Conservation (phyloP, 2,329 filamentous ascomycete species). For the Microthyrium microscopicum region DNA sequence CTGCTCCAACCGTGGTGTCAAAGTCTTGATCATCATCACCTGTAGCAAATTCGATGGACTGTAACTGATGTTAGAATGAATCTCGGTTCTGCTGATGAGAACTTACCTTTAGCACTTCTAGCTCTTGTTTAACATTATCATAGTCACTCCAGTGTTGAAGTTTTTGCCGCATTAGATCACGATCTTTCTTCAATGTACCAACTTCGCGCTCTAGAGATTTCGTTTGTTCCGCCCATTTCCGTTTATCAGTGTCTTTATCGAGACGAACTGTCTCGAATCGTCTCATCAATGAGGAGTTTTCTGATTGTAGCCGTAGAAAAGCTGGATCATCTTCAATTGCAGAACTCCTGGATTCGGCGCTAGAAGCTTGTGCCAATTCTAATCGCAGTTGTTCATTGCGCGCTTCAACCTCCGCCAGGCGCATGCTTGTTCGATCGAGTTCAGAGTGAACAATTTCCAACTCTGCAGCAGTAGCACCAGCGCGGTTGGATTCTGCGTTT, state of each 20-base stretch:
- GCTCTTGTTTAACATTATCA: constrained; percentile 86
- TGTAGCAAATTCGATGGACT: constrained; percentile 89
- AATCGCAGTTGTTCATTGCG: constrained; percentile 86
- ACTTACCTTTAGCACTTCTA: constrained; percentile 71
- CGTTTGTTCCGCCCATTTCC: constrained; percentile 57
- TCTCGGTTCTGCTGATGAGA: neutral
- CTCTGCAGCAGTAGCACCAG: constrained; percentile 68
- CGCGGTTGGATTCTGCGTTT: constrained; percentile 37
- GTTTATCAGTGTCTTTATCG: constrained; percentile 67
- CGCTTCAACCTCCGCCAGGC: constrained; percentile 80
- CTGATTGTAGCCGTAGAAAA: constrained; percentile 75
- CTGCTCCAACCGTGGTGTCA: constrained; percentile 40
- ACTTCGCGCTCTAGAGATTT: constrained; percentile 68
- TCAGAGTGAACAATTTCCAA: constrained; percentile 87
- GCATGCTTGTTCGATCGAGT: constrained; percentile 70
- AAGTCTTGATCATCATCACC: constrained; percentile 50
- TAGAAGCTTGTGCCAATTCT: constrained; percentile 79
- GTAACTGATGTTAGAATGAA: constrained; percentile 8
- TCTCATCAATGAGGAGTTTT: constrained; percentile 81
- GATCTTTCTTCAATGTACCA: constrained; percentile 58
- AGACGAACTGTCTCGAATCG: constrained; percentile 72
- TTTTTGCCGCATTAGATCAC: constrained; percentile 62
- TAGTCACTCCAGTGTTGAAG: constrained; percentile 86
- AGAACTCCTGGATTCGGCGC: constrained; percentile 38
- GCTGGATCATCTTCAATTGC: constrained; percentile 75